Conservation (phyloP, 208 protist species). For the Crithidia acanthocephali region DNA sequence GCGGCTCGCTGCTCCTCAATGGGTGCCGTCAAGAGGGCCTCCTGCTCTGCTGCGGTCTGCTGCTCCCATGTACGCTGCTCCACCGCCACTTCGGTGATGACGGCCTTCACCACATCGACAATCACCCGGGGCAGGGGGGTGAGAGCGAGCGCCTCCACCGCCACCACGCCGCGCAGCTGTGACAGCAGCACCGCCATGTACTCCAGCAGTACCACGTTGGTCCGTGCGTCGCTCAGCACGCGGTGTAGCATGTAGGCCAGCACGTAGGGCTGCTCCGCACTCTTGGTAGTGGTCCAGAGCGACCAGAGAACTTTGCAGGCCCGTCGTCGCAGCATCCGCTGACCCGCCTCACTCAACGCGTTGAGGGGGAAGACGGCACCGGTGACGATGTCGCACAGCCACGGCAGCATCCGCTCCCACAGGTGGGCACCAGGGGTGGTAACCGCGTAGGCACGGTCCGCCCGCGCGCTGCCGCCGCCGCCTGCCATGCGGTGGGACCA, state of each 20-base stretch:
- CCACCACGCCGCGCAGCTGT: constrained; percentile 39
- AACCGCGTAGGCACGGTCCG: background rate
- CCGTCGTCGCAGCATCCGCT: constrained; percentile 39
- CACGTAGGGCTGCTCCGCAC: constrained; percentile 21
- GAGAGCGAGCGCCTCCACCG: constrained; percentile 42
- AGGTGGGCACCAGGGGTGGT: background rate
- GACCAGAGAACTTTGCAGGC: constrained; percentile 58
- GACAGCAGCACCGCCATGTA: constrained; percentile 70
- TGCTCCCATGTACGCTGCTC: constrained; percentile 26
- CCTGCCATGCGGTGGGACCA: too few relatives aligned
- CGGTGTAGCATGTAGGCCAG: constrained; percentile 52
- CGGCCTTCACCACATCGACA: constrained; percentile 22
- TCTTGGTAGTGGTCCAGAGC: constrained; percentile 34
- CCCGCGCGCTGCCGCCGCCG: background rate
- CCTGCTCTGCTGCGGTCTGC: background rate
- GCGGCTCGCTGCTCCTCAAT: background rate
- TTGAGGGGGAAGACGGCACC: constrained; percentile 41
- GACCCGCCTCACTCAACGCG: constrained; percentile 25
- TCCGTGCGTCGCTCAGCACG: constrained; percentile 47
- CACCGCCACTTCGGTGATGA: constrained; percentile 24
- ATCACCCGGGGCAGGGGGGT: constrained; percentile 38
- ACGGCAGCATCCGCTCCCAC: constrained; percentile 41
- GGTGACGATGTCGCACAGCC: constrained; percentile 43
- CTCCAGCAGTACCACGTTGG: constrained; percentile 62
- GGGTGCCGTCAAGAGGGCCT: background rate